Evolutionary conservation across 75 land plant species (phyloP).

Genomic region (Pseudotsuga menziesii): DNA sequence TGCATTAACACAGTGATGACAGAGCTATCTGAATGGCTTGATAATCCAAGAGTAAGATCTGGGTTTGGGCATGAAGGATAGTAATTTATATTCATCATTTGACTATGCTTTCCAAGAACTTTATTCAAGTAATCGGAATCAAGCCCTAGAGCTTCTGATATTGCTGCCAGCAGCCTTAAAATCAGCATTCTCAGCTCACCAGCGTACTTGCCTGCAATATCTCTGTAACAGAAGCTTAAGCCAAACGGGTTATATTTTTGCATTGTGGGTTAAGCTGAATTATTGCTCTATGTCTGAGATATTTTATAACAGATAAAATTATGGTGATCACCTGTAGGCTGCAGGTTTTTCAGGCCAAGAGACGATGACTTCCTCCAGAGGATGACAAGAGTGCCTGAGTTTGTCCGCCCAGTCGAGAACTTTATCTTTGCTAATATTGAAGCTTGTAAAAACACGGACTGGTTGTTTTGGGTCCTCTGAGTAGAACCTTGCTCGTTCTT

Average conservation of each 20-base stretch:
- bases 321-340: no score
- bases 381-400: no score
- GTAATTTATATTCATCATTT: conserved; percentile 53
- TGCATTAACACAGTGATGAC: conserved; percentile 56
- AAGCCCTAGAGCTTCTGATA: conserved; percentile 51
- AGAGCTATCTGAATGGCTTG: conserved; percentile 49
- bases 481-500: conserved; percentile 29
- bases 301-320: no score
- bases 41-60: conserved; percentile 51
- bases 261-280: no score
- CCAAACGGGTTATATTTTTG: no score
- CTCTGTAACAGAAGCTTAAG: conserved; percentile 7
- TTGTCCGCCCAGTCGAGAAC: not conserved
- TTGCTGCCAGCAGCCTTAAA: conserved; percentile 27
- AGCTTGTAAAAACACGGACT: conserved; percentile 50
- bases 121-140: conserved; percentile 25
- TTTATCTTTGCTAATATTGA: conserved; percentile 37
- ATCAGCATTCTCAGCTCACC: conserved; percentile 21
- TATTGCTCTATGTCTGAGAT: no score
- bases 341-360: no score
- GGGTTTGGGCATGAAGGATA: conserved; percentile 76
- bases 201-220: conserved; percentile 27
- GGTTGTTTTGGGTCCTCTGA: conserved; percentile 29
- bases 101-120: conserved; percentile 37
- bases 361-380: no score